A percentile compares a stretch with the other conserved stretches of the same genome.
Evolutionary conservation across 768 basidiomycete species (phyloP).

Genomic region (Leccinum arenicola): DNA sequence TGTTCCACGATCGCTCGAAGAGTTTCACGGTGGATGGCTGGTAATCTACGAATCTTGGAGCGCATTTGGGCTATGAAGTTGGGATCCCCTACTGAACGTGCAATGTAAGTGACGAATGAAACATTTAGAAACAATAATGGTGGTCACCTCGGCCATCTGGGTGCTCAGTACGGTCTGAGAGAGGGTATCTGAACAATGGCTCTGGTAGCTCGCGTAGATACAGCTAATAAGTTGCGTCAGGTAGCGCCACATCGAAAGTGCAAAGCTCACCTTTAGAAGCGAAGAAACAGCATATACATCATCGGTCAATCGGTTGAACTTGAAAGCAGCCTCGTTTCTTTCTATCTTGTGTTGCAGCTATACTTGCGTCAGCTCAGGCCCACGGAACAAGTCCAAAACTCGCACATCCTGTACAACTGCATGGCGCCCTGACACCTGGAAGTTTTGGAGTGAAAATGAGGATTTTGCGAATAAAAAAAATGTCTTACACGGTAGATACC

Average conservation of each 20-base stretch:
- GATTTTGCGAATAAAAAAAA: background rate
- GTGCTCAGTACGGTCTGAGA: slow-evolving; percentile 80
- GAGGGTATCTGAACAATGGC: slow-evolving; percentile 78
- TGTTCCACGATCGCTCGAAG: slow-evolving; percentile 82
- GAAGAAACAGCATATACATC: slow-evolving; percentile 85
- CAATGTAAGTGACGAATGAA: background rate
- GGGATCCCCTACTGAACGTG: slow-evolving; percentile 58
- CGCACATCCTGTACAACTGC: slow-evolving; percentile 79
- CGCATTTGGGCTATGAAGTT: slow-evolving; percentile 72
- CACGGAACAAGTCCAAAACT: background rate
- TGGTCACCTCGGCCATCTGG: slow-evolving; percentile 68
- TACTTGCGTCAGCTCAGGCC: slow-evolving; percentile 4
- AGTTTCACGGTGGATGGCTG: slow-evolving; percentile 81
- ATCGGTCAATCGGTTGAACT: slow-evolving; percentile 66
- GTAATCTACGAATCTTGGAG: slow-evolving; percentile 83
- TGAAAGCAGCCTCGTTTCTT: slow-evolving; percentile 72
- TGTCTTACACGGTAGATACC: slow-evolving; percentile 73
- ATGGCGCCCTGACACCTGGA: slow-evolving; percentile 79
- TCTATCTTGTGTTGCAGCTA: slow-evolving; percentile 88
- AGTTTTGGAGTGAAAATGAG: slow-evolving; percentile 3
- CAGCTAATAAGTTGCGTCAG: slow-evolving; percentile 39
- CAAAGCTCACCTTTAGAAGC: slow-evolving; percentile 65
- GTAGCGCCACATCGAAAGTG: background rate
- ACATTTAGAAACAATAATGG: background rate
- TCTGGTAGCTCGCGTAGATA: slow-evolving; percentile 89